phyloP scores from a whole-genome alignment of 345 rosid genomes.

The Cardamine occulta region DNA sequence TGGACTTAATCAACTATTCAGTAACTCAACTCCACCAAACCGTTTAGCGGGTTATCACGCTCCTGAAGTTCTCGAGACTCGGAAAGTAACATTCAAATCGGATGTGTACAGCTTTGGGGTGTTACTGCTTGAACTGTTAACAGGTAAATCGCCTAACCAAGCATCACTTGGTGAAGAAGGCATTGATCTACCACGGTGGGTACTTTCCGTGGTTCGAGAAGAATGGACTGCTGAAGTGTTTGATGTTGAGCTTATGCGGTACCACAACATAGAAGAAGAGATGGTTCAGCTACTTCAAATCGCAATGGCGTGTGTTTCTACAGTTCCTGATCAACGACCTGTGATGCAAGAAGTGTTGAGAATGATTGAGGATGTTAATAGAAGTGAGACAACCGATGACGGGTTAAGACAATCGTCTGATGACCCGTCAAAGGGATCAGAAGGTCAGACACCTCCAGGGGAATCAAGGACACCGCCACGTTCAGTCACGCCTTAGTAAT shows the following conservation, averaged over 20 bases:
- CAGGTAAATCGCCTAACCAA: conserved; percentile 95
- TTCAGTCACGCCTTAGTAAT: conserved; percentile 54
- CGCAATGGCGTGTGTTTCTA: conserved; percentile 90
- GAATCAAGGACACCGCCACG: conserved; percentile 74
- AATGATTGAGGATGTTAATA: conserved; percentile 90
- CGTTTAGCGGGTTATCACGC: conserved; percentile 92
- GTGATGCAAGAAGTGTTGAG: conserved; percentile 79
- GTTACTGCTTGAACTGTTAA: conserved; percentile 74
- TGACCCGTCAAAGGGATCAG: conserved; percentile 95
- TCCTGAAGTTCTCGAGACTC: conserved; percentile 84
- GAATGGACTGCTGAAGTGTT: conserved; percentile 99
- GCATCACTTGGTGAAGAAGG: conserved; percentile 97
- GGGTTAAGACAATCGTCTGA: conserved; percentile 91
- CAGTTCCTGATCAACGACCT: conserved; percentile 91
- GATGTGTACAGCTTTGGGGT: conserved; percentile 98
- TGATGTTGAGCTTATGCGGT: conserved; percentile 89
- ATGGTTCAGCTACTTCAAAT: conserved; percentile 97
- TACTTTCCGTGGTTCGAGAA: conserved; percentile 93
- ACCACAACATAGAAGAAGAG: conserved; percentile 92
- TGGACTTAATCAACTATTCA: conserved; percentile 83
- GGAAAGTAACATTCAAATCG: conserved; percentile 76
- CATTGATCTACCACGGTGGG: conserved; percentile 96
- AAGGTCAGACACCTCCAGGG: conserved; percentile 80
- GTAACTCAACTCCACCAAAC: conserved; percentile 61
- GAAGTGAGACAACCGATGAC: conserved; percentile 74